These are phyloP conservation scores for Erodium chrysanthum DNA, from an alignment of 441 rosid genomes.

Conservation along the genomic window DNA sequence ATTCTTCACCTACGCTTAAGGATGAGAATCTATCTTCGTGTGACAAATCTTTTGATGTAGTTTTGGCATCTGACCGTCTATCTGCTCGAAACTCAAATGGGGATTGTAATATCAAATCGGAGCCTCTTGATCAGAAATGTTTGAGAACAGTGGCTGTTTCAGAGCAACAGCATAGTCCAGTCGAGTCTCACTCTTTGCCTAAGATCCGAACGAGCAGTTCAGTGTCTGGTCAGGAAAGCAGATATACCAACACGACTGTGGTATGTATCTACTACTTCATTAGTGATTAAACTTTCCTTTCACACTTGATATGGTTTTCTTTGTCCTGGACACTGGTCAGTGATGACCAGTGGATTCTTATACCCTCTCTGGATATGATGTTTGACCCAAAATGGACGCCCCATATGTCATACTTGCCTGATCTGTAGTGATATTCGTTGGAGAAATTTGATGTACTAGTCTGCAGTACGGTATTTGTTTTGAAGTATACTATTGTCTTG, in stretches of 20 bases:
- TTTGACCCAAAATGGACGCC: not conserved
- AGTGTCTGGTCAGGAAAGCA: slow-evolving; percentile 25
- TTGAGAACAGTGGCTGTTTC: slow-evolving; percentile 18
- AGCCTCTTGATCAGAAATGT: slow-evolving; percentile 16
- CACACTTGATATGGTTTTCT: not conserved
- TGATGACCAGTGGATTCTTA: not conserved
- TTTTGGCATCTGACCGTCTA: slow-evolving; percentile 20
- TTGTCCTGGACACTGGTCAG: not conserved
- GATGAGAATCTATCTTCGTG: slow-evolving; percentile 31
- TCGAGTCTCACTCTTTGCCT: slow-evolving; percentile 22
- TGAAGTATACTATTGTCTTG: not conserved
- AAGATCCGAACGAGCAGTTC: slow-evolving; percentile 18
- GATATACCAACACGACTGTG: slow-evolving; percentile 21
- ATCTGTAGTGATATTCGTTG: no score
- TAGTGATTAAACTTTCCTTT: not conserved
- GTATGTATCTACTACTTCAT: slow-evolving; percentile 16
- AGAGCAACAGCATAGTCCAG: slow-evolving; percentile 22
- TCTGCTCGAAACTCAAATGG: slow-evolving; percentile 5
- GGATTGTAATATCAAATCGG: not conserved
- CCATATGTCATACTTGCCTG: not conserved
- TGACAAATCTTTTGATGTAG: slow-evolving; percentile 23
- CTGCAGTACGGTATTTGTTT: not conserved
- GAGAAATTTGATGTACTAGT: not conserved
- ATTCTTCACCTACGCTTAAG: slow-evolving; percentile 23
- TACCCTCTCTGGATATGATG: not conserved